Evolutionary conservation across 1,139 yeast genomes (phyloP), one percentile per base, ranked within the genome.

Genomic region (Blastobotrys elegans): DNA sequence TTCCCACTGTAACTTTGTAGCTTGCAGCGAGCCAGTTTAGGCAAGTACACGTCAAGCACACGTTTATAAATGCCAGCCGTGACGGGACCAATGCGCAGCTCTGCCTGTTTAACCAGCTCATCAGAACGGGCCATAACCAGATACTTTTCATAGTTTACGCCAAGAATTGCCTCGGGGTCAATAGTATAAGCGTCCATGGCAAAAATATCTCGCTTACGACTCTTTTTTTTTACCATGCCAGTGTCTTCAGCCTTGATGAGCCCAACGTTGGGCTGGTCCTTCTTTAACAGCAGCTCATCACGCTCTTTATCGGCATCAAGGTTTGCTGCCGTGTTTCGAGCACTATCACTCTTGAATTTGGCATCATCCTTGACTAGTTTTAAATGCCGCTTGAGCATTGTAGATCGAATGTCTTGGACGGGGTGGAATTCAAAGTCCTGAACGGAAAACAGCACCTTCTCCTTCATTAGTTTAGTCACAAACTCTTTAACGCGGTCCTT

Each of bases 61-160:
- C 74, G 67, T 46, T 75, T 72, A 61, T 84, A 92, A 6, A 94
- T 74, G 44, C 73, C 69, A 0, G 95, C 76, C 0, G 94, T 73
- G 2, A 84, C 66, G 11, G 74, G 66, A 5, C 98, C 98, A 40
- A 89, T 68, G 50, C 90, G 74, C 43, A 84, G 80, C 35, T 74
- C 73, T 17, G 84, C 86, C 45, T 85, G 73, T 36, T 77, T 77
- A 1, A 73, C 77, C 26, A 92, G 72, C 52, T 84, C 84, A 36
- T 70, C 67, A 14, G 84, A 75, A 54, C 97, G 75, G 58, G 82
- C 73, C 39, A 77, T 68, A 57, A 88, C 83, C 50, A 84, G 73
- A 59, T 77, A 88, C 55, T 95, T 72, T 30, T 77, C 75, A 50
- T 84, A 72, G 58, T 82, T 83, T 57, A 89, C 74, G 1, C 82